These are phyloP conservation scores for Penicillium canescens DNA, from an alignment of 495 filamentous ascomycete genomes.

Conservation along the genomic window DNA sequence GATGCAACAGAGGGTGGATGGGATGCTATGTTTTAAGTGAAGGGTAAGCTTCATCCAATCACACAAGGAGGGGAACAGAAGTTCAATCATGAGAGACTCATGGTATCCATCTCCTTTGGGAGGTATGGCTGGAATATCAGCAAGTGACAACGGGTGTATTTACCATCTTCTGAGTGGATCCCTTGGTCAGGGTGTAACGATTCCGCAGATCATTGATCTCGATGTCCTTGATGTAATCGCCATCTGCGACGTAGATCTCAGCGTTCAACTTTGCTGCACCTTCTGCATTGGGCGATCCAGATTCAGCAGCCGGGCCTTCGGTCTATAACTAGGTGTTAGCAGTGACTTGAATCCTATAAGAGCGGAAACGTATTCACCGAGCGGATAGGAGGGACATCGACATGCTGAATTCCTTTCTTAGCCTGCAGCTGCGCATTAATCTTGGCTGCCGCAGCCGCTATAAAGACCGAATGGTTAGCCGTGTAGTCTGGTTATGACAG, in stretches of 20 bases:
- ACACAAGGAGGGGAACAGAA: constrained; percentile 50
- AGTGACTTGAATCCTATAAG: neutral
- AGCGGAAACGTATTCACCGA: constrained; percentile 44
- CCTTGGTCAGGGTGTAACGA: constrained; percentile 96
- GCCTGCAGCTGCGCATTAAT: constrained; percentile 93
- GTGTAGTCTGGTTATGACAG: neutral
- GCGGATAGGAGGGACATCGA: constrained; percentile 87
- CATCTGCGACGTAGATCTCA: constrained; percentile 91
- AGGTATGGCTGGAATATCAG: constrained; percentile 72
- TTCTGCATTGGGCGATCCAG: constrained; percentile 49
- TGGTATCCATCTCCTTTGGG: neutral
- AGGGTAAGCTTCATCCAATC: constrained; percentile 82
- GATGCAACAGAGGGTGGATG: constrained; percentile 80
- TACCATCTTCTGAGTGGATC: constrained; percentile 99
- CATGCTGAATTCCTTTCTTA: constrained; percentile 90
- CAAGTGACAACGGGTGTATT: constrained; percentile 73
- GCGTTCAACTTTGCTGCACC: constrained; percentile 66
- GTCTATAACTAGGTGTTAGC: constrained; percentile 34
- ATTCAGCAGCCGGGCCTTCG: constrained; percentile 48
- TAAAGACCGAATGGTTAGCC: constrained; percentile 18
- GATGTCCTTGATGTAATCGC: constrained; percentile 97
- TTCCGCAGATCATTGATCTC: constrained; percentile 98
- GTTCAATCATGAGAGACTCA: constrained; percentile 31
- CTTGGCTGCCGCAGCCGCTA: constrained; percentile 87
- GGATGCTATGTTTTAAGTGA: constrained; percentile 64